Evolutionary conservation across 1,284 basidiomycete species (phyloP), one percentile per base, ranked within the genome.

Genomic region (Malassezia psittaci): DNA sequence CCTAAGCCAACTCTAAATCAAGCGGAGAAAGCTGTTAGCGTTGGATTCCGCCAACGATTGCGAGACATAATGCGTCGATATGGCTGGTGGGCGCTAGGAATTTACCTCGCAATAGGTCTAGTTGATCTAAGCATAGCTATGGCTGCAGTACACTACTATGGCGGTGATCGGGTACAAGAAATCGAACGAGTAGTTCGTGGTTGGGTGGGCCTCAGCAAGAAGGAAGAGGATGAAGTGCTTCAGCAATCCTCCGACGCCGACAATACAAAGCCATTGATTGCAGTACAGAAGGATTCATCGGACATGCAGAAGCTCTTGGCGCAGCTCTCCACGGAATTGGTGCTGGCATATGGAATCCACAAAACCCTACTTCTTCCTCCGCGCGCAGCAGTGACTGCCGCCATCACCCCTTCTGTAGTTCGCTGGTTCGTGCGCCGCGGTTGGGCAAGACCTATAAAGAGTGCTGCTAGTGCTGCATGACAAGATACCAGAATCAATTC

Each of bases 311-410:
- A 37, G 21, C 37, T 55, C 29, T 18, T 56, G 38, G 39, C 33
- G 24, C 49, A 50, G 5, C 52, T 96, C 8, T 91, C 88, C 76
- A 90, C 91, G 35, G 94, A 96, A 82, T 77, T 90, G 39, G 83
- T 89, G 0, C 78, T 98, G 57, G 93, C 94, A 7, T 98, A 91
- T 75, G 87, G 87, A 8, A 84, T 98, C 51, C 93, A 98, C 81
- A 98, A 98, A 78, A 94, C 90, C 0, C 74, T 90, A 0, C 85
- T 96, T 68, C 74, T 96, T n/a, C 93, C 94, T 6, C 75, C 96
- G 18, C 79, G 94, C 19, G 83, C 96, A 0, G 91, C 88, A 0
- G 76, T 93, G 59, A 96, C 93, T 0, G 90, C 88, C 1, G 85
- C 84, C 0, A 77, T 90, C 56, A 94, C 90, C 1, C 91, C 91